These are phyloP conservation scores for Marchantia paleacea DNA, from an alignment of 225 moss, liverwort and hornwort species.

Conservation along the genomic window DNA sequence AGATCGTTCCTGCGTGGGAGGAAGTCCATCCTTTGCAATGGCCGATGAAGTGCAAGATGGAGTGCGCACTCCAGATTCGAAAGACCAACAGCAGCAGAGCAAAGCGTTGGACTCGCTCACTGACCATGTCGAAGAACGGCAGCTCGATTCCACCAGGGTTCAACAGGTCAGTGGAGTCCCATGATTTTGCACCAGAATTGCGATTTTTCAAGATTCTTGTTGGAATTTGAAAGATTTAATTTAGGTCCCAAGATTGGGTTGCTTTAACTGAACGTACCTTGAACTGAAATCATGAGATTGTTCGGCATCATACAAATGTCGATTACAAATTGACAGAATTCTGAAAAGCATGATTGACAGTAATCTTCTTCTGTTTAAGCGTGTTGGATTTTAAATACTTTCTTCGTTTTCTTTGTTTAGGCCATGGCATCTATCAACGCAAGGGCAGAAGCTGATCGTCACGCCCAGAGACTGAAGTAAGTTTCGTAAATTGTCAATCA, in stretches of 20 bases:
- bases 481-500: not conserved
- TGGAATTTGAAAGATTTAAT: not conserved
- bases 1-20: no score
- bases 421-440: slow-evolving; percentile 97
- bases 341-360: not conserved
- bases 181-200: not conserved
- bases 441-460: slow-evolving; percentile 79
- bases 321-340: not conserved
- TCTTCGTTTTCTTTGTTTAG: slow-evolving; percentile 23
- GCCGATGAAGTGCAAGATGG: slow-evolving; percentile 73
- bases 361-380: not conserved
- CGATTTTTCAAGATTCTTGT: not conserved
- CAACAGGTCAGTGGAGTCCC: slow-evolving; percentile 45
- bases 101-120: slow-evolving; percentile 95
- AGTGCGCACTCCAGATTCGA: slow-evolving; percentile 71
- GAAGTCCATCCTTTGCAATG: slow-evolving; percentile 33
- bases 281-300: not conserved
- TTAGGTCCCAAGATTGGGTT: not conserved
- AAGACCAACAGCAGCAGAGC: slow-evolving; percentile 97
- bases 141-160: slow-evolving; percentile 89
- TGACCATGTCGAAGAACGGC: slow-evolving; percentile 97
- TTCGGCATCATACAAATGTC: not conserved
- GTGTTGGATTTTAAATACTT: not conserved
- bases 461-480: slow-evolving; percentile 75
- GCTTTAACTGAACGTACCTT: not conserved